Evolutionary conservation across 768 basidiomycete genomes (phyloP), one percentile per base, ranked within the genome.

Genomic region (Suillus ampliporus): DNA sequence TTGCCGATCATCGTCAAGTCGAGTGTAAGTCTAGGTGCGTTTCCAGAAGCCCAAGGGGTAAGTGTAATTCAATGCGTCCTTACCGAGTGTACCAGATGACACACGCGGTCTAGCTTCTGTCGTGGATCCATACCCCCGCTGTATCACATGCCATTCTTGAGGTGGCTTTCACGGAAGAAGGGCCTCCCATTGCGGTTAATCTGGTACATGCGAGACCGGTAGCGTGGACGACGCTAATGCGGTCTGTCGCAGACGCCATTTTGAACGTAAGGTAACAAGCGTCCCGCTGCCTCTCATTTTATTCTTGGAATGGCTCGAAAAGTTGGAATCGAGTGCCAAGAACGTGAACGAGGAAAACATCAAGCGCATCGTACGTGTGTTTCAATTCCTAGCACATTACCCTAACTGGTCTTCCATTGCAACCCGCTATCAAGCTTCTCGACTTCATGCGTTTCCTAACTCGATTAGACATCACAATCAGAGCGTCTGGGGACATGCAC

Each of bases 1-100:
- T 66, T 84, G 34, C 82, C 84, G 17, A 73, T 77, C 41, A 68
- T 84, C 4, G 72, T 80, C n/a, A 73, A 78, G 58, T 74, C 77
- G 0, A 75, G 76, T 51, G n/a, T 73, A 28, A 50, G 58, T 40
- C 52, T 76, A 13, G 71, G 68, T 11, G 64, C 34, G 31, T 62
- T 76, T 26, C 74, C 74, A 28, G 65, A 70, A 13, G 61, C 62
- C 23, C 56, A 64, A 53, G 73, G 73, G 38, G 73, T 74, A 46
- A 62, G 71, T 64, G 15, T 2, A n/a, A n/a, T n/a, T n/a, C n/a
- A n/a, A n/a, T n/a, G n/a, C n/a, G 5, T 47, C 41, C 21, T 13
- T 38, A 5, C 19, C n/a, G 11, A 38, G 4, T 0, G 2, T 14
- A 28, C 23, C n/a, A 6, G n/a, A 28, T 58, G 26, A 46, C 57